Evolutionary conservation across 805 yeast genomes (phyloP).

Genomic region (Zygosaccharomyces gambellarensis): DNA sequence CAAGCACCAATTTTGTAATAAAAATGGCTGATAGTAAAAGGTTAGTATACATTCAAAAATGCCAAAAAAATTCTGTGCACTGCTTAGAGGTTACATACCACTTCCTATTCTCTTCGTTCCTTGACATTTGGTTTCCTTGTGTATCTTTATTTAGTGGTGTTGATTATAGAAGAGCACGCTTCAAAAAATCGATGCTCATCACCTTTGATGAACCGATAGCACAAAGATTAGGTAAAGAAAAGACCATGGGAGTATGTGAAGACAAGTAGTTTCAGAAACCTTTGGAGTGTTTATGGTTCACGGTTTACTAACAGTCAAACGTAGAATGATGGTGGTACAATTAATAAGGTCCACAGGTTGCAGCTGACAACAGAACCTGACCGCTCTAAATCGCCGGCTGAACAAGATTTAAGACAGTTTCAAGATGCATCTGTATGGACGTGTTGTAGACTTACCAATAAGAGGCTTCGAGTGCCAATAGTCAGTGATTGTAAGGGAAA

Average conservation of each 20-base stretch:
- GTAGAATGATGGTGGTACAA: conserved; percentile 69
- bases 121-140: background rate
- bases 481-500: conserved; percentile 67
- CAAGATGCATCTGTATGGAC: conserved; percentile 37
- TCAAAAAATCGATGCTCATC: background rate
- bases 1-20: conserved; percentile 87
- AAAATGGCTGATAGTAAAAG: conserved; percentile 44
- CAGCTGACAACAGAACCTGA: conserved; percentile 14
- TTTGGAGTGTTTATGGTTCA: background rate
- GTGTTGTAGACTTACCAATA: conserved; percentile 45
- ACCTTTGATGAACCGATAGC: background rate
- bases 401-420: conserved; percentile 19
- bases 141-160: background rate
- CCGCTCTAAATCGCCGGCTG: background rate
- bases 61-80: background rate
- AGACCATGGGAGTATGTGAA: conserved; percentile 13
- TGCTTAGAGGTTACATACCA: background rate
- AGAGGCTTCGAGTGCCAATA: conserved; percentile 45
- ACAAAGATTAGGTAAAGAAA: background rate
- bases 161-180: background rate
- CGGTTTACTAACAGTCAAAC: conserved; percentile 4
- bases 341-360: conserved; percentile 52
- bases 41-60: conserved; percentile 5
- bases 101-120: background rate
- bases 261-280: background rate